phyloP scores from a whole-genome alignment of 2,329 filamentous ascomycete genomes.

The Alternaria viburni region DNA sequence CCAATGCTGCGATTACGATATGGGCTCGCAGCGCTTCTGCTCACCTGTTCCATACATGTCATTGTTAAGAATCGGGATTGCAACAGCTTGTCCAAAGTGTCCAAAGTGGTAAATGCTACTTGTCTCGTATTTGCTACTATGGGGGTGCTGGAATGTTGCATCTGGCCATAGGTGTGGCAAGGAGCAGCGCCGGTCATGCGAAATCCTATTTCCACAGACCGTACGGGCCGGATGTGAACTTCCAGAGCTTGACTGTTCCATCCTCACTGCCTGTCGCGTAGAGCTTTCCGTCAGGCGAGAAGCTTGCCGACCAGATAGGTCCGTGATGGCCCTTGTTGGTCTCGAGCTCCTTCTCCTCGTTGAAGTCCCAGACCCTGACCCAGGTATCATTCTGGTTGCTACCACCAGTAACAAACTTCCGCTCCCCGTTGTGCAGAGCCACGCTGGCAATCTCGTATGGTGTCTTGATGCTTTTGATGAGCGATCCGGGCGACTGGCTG shows the following conservation, averaged over 20 bases:
- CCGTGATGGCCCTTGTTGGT: constrained; percentile 97
- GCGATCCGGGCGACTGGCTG: constrained; percentile 68
- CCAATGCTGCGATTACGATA: not conserved
- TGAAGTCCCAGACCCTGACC: constrained; percentile 93
- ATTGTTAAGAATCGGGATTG: not conserved
- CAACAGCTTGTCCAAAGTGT: not conserved
- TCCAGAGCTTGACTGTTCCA: constrained; percentile 93
- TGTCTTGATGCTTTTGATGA: constrained; percentile 81
- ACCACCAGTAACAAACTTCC: constrained; percentile 88
- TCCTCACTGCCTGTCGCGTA: constrained; percentile 98
- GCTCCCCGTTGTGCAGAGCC: constrained; percentile 79
- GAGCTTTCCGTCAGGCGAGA: constrained; percentile 92
- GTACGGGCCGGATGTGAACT: constrained; percentile 69
- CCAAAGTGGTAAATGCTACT: not conserved
- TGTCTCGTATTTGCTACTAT: constrained; percentile 4
- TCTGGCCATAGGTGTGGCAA: not conserved
- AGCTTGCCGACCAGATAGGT: constrained; percentile 94
- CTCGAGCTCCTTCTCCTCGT: constrained; percentile 82
- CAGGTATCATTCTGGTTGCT: constrained; percentile 81
- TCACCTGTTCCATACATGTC: not conserved
- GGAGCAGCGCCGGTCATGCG: not conserved
- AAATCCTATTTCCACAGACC: constrained; percentile 65
- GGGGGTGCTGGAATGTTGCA: not conserved
- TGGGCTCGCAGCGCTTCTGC: not conserved
- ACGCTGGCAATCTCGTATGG: constrained; percentile 90